phyloP scores from a whole-genome alignment of 1,139 yeast species.

The Yamadazyma blattariae region DNA sequence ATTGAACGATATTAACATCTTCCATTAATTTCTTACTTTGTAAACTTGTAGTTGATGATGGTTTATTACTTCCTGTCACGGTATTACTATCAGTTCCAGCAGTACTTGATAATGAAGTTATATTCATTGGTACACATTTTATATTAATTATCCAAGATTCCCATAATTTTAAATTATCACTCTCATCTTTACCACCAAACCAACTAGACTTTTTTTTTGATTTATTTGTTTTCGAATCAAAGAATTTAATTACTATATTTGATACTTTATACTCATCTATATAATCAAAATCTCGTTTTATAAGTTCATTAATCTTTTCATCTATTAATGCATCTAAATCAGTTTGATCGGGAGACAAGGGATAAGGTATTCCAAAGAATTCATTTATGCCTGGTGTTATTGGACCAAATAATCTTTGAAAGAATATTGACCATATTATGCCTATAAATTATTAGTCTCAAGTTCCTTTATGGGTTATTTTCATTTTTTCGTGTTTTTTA shows the following conservation, averaged over 20 bases:
- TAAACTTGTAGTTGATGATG: not conserved
- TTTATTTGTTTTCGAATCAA: constrained; percentile 23
- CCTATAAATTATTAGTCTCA: no score
- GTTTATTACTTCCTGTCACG: not conserved
- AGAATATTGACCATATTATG: constrained; percentile 63
- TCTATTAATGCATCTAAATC: constrained; percentile 47
- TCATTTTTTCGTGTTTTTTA: no score
- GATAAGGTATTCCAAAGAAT: constrained; percentile 45
- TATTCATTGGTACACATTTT: constrained; percentile 28
- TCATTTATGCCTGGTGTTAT: constrained; percentile 51
- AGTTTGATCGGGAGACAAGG: constrained; percentile 38
- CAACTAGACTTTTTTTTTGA: constrained; percentile 40
- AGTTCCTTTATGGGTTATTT: no score
- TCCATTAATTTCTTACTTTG: constrained; percentile 1
- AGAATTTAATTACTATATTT: constrained; percentile 26
- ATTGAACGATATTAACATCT: constrained; percentile 18
- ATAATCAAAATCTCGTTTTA: constrained; percentile 25
- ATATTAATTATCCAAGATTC: constrained; percentile 42
- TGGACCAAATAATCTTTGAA: constrained; percentile 69
- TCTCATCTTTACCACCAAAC: constrained; percentile 34
- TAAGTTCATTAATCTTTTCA: constrained; percentile 35
- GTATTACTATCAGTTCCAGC: not conserved
- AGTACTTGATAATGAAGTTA: constrained; percentile 2
- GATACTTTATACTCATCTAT: constrained; percentile 14
- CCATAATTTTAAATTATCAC: constrained; percentile 30